Conservation (phyloP, 2,329 filamentous ascomycete genomes). For the Exophiala xenobiotica region DNA sequence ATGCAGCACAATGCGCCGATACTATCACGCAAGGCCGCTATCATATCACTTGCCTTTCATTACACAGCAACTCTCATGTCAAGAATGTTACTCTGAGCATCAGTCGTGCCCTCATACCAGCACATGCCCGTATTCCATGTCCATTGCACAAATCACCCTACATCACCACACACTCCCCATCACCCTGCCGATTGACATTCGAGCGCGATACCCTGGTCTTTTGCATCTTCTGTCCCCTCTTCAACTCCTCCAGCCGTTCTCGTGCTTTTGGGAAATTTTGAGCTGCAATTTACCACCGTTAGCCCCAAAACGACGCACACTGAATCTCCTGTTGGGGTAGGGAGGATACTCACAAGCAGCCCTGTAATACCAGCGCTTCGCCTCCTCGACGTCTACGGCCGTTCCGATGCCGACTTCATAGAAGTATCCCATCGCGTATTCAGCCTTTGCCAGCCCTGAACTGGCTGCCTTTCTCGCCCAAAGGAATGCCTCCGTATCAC, state of each 20-base stretch:
- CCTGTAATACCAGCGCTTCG: constrained; percentile 96
- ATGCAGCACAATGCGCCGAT: no score
- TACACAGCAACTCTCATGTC: no score
- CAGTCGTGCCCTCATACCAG: no score
- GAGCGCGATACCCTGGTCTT: constrained; percentile 79
- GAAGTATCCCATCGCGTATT: constrained; percentile 91
- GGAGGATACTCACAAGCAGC: constrained; percentile 74
- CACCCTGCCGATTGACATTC: constrained; percentile 77
- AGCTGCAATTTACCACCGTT: constrained; percentile 52
- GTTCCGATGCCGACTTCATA: constrained; percentile 93
- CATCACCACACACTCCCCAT: constrained; percentile 87
- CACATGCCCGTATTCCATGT: no score
- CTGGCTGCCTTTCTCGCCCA: constrained; percentile 94
- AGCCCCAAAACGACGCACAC: constrained; percentile 6
- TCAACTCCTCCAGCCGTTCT: constrained; percentile 88
- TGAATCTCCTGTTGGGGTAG: no score
- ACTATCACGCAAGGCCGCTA: no score
- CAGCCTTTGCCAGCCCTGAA: constrained; percentile 84
- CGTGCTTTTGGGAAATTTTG: constrained; percentile 94
- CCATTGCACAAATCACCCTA: no score
- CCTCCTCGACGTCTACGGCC: constrained; percentile 83
- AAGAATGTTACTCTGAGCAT: no score
- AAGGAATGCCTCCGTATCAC: constrained; percentile 92
- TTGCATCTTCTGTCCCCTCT: constrained; percentile 69
- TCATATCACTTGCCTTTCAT: no score